phyloP scores from a whole-genome alignment of 345 rosid genomes.

The Eucalyptus dawsonii region DNA sequence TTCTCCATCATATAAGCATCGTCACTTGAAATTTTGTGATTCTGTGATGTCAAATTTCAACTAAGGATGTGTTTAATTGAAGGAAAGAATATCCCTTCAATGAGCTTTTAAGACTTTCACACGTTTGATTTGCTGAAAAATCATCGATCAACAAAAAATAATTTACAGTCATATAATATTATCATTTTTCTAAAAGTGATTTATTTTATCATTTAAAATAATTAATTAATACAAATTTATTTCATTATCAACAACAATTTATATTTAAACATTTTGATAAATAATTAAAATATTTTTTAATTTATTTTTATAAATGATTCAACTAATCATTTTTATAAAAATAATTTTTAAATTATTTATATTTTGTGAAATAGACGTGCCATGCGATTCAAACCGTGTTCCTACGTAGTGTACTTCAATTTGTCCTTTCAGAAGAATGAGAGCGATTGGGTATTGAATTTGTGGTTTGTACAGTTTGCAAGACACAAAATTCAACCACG shows the following conservation, averaged over 20 bases:
- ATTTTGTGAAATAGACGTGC: rapidly evolving
- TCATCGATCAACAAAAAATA: rapidly evolving
- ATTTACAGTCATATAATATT: neutral
- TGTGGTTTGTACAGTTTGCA: neutral
- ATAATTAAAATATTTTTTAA: too few species aligned
- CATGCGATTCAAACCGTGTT: too few species aligned
- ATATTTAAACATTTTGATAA: neutral
- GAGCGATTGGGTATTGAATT: neutral
- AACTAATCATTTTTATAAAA: conserved; percentile 17
- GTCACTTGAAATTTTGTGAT: neutral
- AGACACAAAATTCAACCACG: neutral
- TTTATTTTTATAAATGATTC: neutral
- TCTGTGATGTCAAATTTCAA: too few species aligned
- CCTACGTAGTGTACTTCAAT: neutral
- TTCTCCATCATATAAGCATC: neutral
- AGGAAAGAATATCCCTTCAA: too few species aligned
- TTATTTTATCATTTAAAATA: neutral
- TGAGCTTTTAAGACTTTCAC: neutral
- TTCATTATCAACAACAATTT: neutral
- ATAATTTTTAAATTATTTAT: neutral
- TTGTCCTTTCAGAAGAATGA: neutral
- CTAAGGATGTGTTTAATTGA: neutral
- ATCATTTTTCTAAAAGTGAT: conserved; percentile 39
- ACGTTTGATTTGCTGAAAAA: too few species aligned
- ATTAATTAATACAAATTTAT: too few species aligned